phyloP scores from a whole-genome alignment of 352 stramenopile species.

The Thraustochytrium sp. region DNA sequence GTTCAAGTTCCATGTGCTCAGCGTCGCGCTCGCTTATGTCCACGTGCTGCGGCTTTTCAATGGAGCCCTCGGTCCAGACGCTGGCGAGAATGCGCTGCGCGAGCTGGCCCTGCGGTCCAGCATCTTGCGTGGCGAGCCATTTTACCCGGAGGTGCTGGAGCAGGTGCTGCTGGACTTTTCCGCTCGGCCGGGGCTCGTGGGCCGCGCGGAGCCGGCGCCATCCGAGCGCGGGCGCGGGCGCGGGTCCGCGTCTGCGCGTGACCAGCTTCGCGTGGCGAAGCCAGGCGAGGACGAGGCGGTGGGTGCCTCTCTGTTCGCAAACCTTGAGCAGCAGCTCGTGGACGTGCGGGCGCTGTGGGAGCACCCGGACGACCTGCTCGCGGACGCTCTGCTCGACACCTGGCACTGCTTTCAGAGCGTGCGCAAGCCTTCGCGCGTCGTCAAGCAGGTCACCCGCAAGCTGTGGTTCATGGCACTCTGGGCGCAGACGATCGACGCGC shows the following conservation, averaged over 20 bases:
- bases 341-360: not conserved
- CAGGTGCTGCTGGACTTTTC: not conserved
- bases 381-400: slow-evolving; percentile 4
- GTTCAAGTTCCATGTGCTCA: not conserved
- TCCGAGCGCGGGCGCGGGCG: not conserved
- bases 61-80: not conserved
- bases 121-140: not conserved
- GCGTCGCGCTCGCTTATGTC: slow-evolving; percentile 16
- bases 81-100: not conserved
- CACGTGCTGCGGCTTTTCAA: not conserved
- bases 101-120: not conserved
- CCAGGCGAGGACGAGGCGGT: not conserved
- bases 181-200: not conserved
- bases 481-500: not conserved
- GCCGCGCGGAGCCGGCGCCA: not conserved
- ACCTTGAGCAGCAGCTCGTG: not conserved
- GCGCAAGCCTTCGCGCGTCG: not conserved
- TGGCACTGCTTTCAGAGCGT: not conserved
- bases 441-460: not conserved
- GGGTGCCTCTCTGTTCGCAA: not conserved
- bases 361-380: not conserved
- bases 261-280: not conserved
- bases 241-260: no score
- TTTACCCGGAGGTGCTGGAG: not conserved
- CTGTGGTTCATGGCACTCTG: slow-evolving; percentile 35